Conservation (phyloP, 75 land plant species). For the Sequoiadendron giganteum region DNA sequence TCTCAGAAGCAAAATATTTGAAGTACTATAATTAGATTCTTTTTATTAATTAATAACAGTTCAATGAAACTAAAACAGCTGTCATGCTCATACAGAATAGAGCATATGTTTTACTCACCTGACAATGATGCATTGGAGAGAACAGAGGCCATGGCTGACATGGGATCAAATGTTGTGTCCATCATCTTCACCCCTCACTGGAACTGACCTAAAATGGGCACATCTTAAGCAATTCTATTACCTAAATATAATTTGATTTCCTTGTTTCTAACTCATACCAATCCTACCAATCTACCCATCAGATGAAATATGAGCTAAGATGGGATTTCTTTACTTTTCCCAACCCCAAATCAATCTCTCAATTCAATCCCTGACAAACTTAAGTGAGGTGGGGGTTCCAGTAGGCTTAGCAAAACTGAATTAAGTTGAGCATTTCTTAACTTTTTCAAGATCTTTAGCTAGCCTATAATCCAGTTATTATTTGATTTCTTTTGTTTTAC, state of each 20-base stretch:
- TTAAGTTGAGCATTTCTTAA: background rate
- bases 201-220: background rate
- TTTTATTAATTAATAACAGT: background rate
- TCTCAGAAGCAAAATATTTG: background rate
- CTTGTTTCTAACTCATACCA: background rate
- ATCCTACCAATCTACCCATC: background rate
- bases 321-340: background rate
- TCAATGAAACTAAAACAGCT: background rate
- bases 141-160: background rate
- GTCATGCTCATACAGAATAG: background rate
- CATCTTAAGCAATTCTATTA: background rate
- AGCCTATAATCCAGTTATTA: background rate
- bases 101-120: background rate
- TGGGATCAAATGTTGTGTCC: background rate
- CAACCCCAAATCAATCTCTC: background rate
- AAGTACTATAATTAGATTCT: background rate
- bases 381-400: background rate
- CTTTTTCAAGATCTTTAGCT: background rate
- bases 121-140: background rate
- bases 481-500: background rate
- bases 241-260: background rate
- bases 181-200: background rate
- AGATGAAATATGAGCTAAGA: background rate
- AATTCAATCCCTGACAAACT: background rate
- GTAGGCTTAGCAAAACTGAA: background rate